phyloP scores from a whole-genome alignment of 192 early-diverging fungal genomes.

The Coemansia reversa region DNA sequence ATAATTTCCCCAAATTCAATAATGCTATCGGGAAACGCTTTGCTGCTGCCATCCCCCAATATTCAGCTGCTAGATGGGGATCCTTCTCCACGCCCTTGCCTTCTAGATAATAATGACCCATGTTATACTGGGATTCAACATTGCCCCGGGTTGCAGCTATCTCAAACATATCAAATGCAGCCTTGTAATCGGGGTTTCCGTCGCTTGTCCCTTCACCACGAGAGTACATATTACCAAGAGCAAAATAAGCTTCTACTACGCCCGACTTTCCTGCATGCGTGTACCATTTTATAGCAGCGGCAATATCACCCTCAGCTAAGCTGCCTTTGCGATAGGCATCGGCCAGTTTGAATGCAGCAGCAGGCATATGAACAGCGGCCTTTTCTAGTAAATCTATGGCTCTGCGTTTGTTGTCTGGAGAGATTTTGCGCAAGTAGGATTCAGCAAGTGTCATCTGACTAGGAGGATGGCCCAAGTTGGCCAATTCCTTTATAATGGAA shows the following conservation, averaged over 20 bases:
- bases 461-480: slow-evolving; percentile 10
- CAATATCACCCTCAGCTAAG: slow-evolving; percentile 2
- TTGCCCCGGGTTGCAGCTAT: slow-evolving; percentile 22
- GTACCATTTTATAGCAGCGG: slow-evolving; percentile 25
- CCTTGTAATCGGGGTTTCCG: slow-evolving; percentile 17
- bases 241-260: slow-evolving; percentile 20
- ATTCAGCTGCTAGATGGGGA: slow-evolving; percentile 28
- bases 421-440: slow-evolving; percentile 7
- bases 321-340: slow-evolving; percentile 21
- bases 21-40: slow-evolving; percentile 27
- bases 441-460: slow-evolving; percentile 26
- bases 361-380: slow-evolving; percentile 8
- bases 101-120: slow-evolving; percentile 29
- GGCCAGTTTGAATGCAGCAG: slow-evolving; percentile 23
- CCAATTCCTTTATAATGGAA: slow-evolving; percentile 6
- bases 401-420: not conserved
- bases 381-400: slow-evolving; percentile 23
- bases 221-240: slow-evolving; percentile 30
- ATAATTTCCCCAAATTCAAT: slow-evolving; percentile 34
- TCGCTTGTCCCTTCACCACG: slow-evolving; percentile 12
- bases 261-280: slow-evolving; percentile 13
- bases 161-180: slow-evolving; percentile 32
- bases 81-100: slow-evolving; percentile 27
- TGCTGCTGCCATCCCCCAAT: slow-evolving; percentile 31
- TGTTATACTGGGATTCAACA: slow-evolving; percentile 40